Evolutionary conservation across 768 basidiomycete species (phyloP), one percentile per base, ranked within the genome.

Genomic region (Stropharia rugosoannulata): DNA sequence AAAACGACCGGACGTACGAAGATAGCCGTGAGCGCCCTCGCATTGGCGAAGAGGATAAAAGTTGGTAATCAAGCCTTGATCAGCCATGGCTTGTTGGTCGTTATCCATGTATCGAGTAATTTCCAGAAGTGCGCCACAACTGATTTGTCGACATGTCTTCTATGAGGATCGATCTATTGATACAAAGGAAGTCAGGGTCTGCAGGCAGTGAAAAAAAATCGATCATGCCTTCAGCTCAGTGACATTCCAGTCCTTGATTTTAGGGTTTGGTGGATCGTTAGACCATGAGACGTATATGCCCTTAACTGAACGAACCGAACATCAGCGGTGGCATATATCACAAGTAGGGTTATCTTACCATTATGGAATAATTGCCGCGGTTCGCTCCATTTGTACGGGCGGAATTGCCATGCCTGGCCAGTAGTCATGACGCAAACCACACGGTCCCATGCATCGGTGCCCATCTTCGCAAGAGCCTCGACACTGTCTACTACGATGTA

Each of bases 381-480:
- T 65, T 98, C 95, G 48, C 81, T 86, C 96, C 96, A 99, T 68
- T 96, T 95, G 75, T 98, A 98, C 15, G 92, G 89, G 55, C 87
- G 80, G 73, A 99, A 99, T 68, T 99, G 97, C 97, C 97, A 98
- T 32, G 90, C 89, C 63, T 98, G 96, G 1, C 97, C 97, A 0
- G 97, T 99, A 8, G 97, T 98, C 85, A 97, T 89, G 13, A 99
- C 96, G 61, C 95, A 97, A 4, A 97, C 89, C 4, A 99, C 97
- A 37, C 96, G 83, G 54, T 98, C 95, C 95, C 96, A 98, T 2
- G 93, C 90, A 57, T 97, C 95, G 3, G 89, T 78, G 4, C 90
- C 90, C 60, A 99, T 95, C 72, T 98, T 98, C 35, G 84, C 81
- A 19, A 99, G 75, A 1, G 96, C 94, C 63, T 99, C 96, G 0